These are phyloP conservation scores for Neurospora intermedia DNA, from an alignment of 495 filamentous ascomycete genomes.

Conservation along the genomic window DNA sequence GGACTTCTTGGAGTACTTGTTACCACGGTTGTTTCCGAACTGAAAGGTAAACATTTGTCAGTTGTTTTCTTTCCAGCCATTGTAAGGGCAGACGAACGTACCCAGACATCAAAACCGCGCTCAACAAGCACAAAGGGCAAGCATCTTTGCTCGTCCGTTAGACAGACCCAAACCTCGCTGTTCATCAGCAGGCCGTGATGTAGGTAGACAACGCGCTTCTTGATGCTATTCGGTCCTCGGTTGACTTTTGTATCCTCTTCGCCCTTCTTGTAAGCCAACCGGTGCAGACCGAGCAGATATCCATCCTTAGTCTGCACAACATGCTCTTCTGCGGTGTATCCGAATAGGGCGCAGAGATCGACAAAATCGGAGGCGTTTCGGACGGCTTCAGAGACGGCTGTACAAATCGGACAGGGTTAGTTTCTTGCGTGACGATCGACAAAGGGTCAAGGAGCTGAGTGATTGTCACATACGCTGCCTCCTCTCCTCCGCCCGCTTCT, in stretches of 20 bases:
- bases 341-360: constrained; percentile 79
- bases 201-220: constrained; percentile 84
- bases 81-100: constrained; percentile 25
- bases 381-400: constrained; percentile 41
- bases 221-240: constrained; percentile 52
- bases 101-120: constrained; percentile 93
- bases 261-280: constrained; percentile 69
- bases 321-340: constrained; percentile 91
- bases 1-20: constrained; percentile 97
- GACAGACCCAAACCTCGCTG: constrained; percentile 94
- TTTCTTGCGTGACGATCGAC: not conserved
- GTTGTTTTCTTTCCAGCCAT: not conserved
- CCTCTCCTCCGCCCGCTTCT: constrained; percentile 47
- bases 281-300: constrained; percentile 84
- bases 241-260: constrained; percentile 70
- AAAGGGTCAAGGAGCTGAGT: not conserved
- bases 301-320: constrained; percentile 90
- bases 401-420: not conserved
- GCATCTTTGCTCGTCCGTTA: constrained; percentile 74
- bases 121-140: constrained; percentile 87
- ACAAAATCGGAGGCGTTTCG: constrained; percentile 77
- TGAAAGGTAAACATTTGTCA: constrained; percentile 16
- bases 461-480: constrained; percentile 36
- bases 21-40: constrained; percentile 93
- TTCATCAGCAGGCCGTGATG: constrained; percentile 98